phyloP scores from a whole-genome alignment of 352 stramenopile genomes.

The Globisporangium rhizosaccharum region DNA sequence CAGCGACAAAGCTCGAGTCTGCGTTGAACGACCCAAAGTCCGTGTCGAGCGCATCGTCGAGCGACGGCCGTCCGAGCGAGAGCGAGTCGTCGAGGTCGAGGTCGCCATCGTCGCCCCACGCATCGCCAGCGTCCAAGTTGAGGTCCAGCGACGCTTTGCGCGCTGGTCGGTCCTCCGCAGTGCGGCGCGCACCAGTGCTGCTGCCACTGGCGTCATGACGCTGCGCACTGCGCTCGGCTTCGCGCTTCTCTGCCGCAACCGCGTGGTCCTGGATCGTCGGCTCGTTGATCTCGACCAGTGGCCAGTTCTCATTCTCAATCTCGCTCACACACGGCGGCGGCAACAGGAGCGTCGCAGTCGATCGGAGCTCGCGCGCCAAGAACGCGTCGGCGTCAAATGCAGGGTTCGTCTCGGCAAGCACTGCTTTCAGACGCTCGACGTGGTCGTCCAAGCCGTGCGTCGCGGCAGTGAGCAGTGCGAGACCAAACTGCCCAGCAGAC shows the following conservation, averaged over 20 bases:
- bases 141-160: conserved; percentile 75
- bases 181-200: conserved; percentile 11
- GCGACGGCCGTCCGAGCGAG: conserved; percentile 37
- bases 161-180: conserved; percentile 31
- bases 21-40: conserved; percentile 35
- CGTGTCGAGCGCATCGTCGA: conserved; percentile 48
- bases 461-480: conserved; percentile 95
- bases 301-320: conserved; percentile 96
- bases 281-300: conserved; percentile 94
- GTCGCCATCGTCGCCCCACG: conserved; percentile 82
- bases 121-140: conserved; percentile 66
- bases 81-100: conserved; percentile 80
- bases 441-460: conserved; percentile 95
- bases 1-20: conserved; percentile 82
- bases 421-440: conserved; percentile 88
- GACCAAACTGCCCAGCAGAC: conserved; percentile 91
- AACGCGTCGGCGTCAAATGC: conserved; percentile 66
- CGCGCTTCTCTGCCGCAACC: conserved; percentile 71
- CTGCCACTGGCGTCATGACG: conserved; percentile 33
- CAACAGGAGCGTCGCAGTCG: conserved; percentile 84
- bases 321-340: conserved; percentile 91
- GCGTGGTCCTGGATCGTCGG: conserved; percentile 82
- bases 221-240: conserved; percentile 67
- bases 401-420: conserved; percentile 90
- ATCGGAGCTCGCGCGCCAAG: conserved; percentile 53